Evolutionary conservation across 371 early-diverging fungal genomes (phyloP), one percentile per base, ranked within the genome.

Genomic region (Lichtheimia ramosa): DNA sequence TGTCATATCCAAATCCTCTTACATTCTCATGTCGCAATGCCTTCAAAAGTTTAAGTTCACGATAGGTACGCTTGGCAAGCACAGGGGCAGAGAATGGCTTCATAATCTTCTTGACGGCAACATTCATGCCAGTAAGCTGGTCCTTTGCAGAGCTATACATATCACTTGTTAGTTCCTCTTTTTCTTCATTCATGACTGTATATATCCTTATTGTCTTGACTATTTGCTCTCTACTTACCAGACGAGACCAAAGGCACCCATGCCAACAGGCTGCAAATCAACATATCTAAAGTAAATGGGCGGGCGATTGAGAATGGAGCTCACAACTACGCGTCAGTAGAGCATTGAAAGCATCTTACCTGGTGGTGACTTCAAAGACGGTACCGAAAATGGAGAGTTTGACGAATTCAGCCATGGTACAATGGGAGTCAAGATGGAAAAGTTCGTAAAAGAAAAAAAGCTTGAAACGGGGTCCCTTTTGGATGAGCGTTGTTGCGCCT

Each of bases 201-300:
- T 3, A 5, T 34, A 12, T 1, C 8, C 34, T 15, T 8, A 14
- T 43, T 25, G 18, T 16, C 2, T 46, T 21, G 23, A 50, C 3
- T 3, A 10, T 49, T 20, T 25, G 43, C 34, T 39, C 28, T 7
- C 25, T 14, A 15, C 79, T 72, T 85, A 95, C 94, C 95, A 96
- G 16, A 97, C 97, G 14, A 96, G 82, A 61, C 97, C 97, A 74
- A 96, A 97, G 6, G 96, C 95, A 50, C 97, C 97, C 93, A 96
- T 93, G 49, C 97, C 97, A n/a, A 97, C 91, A 24, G 96, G 95
- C 66, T 95, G 91, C 57, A 96, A 82, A 75, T 94, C 91, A 27
- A 87, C 86, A 81, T 96, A 96, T 79, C 92, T 91, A 34, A 61
- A 43, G 43, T 28, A 52, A 16, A 59, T 20, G 21, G 14, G 21